Base-by-base conservation (phyloP, 441 rosid species). In the Pelargonium citronellum region DNA sequence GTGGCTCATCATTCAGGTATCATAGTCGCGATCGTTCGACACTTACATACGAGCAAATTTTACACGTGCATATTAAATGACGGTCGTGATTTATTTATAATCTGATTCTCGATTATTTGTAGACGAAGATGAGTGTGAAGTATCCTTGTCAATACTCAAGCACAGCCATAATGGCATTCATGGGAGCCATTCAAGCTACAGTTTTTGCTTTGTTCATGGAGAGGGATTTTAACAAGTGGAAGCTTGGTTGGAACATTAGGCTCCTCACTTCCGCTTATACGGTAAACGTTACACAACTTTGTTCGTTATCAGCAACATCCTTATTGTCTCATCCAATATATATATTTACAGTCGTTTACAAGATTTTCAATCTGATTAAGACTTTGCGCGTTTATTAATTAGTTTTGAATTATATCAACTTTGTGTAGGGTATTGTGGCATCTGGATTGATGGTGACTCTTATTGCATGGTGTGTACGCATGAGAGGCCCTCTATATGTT, bases 1-100 rank as follows among this genome's bases (percentile, higher is more conserved):
- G 11, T 86, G 87, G 89, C 58, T 86, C 37, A 74, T 88, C 53
- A 55, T 78, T 72, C 92, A 86, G 88, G 92, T 78, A 34, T 27
- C 5, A 22, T 22, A 3, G 1, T 15, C 30, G 16, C 30, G 51
- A 46, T 46, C n/a, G 51, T 1, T 46, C 51, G 37, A 30, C 37
- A 30, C 37, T 3, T 30, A 30, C 5, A 5, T 30, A 3, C 5
- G 3, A 30, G 3, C 4, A 30, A 30, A 30, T n/a, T 30, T 30
- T 30, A 30, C 37, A 30, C 37, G 37, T 30, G 37, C 5, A 30
- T 30, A 30, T 30, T 30, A 30, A 3, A 30, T 0, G 5, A 30
- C 37, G 37, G 37, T 30, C 4, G 37, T 30, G 0, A 30, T 30
- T 3, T 30, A 30, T 30, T 2, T 0, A 5, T 30, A 30, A 2